phyloP scores from a whole-genome alignment of 2,329 filamentous ascomycete species.

The Onygenales sp. region DNA sequence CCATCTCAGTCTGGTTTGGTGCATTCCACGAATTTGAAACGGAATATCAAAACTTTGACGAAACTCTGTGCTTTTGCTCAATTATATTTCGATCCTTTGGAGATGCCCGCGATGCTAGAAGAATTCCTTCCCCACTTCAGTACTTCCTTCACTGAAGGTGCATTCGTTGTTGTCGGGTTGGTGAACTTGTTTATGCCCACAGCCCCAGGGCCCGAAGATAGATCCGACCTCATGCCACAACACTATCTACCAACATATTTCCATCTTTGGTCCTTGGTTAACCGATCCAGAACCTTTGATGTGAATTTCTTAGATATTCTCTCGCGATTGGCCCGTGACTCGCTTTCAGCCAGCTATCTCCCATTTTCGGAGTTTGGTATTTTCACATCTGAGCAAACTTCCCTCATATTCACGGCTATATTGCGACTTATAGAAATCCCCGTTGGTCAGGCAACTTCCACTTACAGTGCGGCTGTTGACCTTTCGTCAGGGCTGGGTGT shows the following conservation, averaged over 20 bases:
- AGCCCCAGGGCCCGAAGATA: slow-evolving; percentile 55
- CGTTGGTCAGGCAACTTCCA: slow-evolving; percentile 88
- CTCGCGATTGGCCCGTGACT: slow-evolving; percentile 78
- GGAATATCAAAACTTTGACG: slow-evolving; percentile 63
- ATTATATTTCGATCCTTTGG: slow-evolving; percentile 81
- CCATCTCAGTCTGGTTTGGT: slow-evolving; percentile 66
- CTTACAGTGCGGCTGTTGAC: slow-evolving; percentile 74
- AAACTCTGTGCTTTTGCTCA: slow-evolving; percentile 88
- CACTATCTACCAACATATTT: slow-evolving; percentile 90
- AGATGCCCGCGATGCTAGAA: slow-evolving; percentile 71
- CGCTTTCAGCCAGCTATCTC: slow-evolving; percentile 63
- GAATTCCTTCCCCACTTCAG: slow-evolving; percentile 82
- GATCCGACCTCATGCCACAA: slow-evolving; percentile 70
- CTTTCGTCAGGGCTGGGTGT: slow-evolving; percentile 72
- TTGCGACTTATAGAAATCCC: slow-evolving; percentile 87
- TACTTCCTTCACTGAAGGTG: slow-evolving; percentile 82
- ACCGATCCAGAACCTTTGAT: slow-evolving; percentile 79
- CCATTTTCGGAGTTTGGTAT: slow-evolving; percentile 80
- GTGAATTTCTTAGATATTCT: slow-evolving; percentile 81
- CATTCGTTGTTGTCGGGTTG: slow-evolving; percentile 82
- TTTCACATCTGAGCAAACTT: slow-evolving; percentile 84
- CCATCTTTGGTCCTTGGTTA: slow-evolving; percentile 90
- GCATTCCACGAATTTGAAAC: slow-evolving; percentile 53
- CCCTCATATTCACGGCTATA: slow-evolving; percentile 85
- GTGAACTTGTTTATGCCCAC: slow-evolving; percentile 86